These are phyloP conservation scores for Lepidium aucheri DNA, from an alignment of 345 rosid species.

Conservation along the genomic window DNA sequence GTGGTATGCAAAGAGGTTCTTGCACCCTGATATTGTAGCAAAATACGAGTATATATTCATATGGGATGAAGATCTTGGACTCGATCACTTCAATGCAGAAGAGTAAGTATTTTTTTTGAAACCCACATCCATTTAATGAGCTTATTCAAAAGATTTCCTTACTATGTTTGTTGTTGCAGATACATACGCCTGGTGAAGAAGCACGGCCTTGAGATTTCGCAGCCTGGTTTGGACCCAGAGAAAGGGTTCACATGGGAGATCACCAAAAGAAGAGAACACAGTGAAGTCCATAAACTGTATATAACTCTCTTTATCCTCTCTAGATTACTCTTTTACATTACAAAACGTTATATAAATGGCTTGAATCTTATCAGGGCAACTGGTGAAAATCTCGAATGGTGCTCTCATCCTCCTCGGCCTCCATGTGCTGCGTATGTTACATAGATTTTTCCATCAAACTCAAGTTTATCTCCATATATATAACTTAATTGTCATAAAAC, in stretches of 20 bases:
- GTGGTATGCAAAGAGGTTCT: constrained; percentile 96
- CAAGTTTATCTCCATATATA: neutral
- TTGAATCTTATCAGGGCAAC: constrained; percentile 42
- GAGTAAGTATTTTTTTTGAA: constrained; percentile 34
- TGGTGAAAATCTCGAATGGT: constrained; percentile 77
- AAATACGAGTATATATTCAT: constrained; percentile 80
- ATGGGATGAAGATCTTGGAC: constrained; percentile 97
- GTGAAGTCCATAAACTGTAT: constrained; percentile 69
- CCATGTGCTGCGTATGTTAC: constrained; percentile 88
- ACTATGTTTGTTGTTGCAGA: constrained; percentile 30
- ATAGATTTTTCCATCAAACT: neutral
- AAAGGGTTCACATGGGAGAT: constrained; percentile 79
- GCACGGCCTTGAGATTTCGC: constrained; percentile 84
- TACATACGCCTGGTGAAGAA: constrained; percentile 66
- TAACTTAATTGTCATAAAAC: constrained; percentile 8
- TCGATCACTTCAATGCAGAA: constrained; percentile 71
- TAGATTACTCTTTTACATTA: neutral
- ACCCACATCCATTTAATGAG: neutral
- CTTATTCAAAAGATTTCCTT: neutral
- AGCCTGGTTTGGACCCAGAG: constrained; percentile 91
- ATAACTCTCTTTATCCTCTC: constrained; percentile 1
- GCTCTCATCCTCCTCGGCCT: constrained; percentile 69
- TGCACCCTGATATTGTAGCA: constrained; percentile 88
- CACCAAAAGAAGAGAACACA: constrained; percentile 77
- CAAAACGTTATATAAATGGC: neutral